Evolutionary conservation across 257 asterid species (phyloP).

Genomic region (Solanum piurae): DNA sequence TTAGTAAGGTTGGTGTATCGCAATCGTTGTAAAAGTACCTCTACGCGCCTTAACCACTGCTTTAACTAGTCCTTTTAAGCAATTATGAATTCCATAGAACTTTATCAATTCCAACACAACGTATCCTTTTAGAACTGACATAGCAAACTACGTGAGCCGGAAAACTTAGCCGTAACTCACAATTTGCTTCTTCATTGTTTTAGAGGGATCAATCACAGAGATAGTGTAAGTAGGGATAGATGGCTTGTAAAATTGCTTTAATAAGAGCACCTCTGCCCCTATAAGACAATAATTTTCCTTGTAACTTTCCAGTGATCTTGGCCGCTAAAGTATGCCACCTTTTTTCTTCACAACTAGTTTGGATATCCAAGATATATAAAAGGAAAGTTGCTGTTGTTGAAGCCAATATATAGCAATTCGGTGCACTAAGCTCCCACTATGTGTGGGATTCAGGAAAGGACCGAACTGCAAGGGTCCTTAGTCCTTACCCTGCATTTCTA

Average conservation of each 20-base stretch:
- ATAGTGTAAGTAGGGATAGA: neutral
- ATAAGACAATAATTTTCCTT: neutral
- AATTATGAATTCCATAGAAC: too few relatives aligned
- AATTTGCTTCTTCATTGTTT: neutral
- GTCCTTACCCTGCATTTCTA: neutral
- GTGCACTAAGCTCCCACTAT: neutral
- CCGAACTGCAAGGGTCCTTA: neutral
- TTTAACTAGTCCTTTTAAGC: neutral
- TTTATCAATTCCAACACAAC: neutral
- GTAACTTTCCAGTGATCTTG: neutral
- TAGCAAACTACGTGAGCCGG: neutral
- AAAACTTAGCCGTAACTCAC: neutral
- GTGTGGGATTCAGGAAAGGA: accelerated
- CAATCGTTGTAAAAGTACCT: neutral
- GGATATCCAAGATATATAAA: neutral
- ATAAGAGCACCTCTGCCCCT: neutral
- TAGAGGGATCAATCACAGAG: neutral
- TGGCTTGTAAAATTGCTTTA: neutral
- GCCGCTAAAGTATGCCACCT: neutral
- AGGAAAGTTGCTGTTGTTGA: neutral
- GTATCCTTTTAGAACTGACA: neutral
- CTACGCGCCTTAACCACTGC: neutral
- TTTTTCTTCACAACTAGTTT: neutral
- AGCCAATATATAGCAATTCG: neutral
- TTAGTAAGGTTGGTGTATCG: neutral